These are phyloP conservation scores for Xylariaceae sp. DNA, from an alignment of 2,329 filamentous ascomycete species.

Conservation along the genomic window DNA sequence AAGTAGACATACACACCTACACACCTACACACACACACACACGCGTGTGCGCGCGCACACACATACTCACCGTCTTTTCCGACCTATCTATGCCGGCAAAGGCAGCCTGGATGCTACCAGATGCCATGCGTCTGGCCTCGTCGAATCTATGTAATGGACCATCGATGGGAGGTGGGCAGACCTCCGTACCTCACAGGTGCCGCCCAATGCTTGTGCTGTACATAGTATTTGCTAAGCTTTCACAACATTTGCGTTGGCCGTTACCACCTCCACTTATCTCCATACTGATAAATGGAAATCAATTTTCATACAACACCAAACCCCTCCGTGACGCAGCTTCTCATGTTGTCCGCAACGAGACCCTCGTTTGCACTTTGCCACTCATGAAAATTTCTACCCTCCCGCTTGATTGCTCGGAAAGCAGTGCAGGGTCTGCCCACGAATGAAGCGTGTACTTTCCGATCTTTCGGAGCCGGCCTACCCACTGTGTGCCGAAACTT, in stretches of 20 bases:
- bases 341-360: not conserved
- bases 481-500: slow-evolving; percentile 16
- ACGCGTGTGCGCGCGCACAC: slow-evolving; percentile 2
- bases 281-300: not conserved
- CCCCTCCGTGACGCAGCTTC: slow-evolving; percentile 1
- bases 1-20: not conserved
- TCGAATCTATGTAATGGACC: not conserved
- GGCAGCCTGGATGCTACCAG: slow-evolving; percentile 12
- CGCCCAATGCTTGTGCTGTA: not conserved
- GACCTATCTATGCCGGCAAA: slow-evolving; percentile 12
- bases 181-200: not conserved
- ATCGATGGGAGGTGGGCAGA: too few relatives aligned
- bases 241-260: not conserved
- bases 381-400: not conserved
- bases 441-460: slow-evolving; percentile 17
- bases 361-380: not conserved
- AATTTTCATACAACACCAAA: not conserved
- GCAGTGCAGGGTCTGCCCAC: not conserved
- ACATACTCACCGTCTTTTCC: slow-evolving; percentile 17
- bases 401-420: slow-evolving; percentile 14
- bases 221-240: not conserved
- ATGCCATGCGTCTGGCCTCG: slow-evolving; percentile 11
- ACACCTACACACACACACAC: too few relatives aligned
- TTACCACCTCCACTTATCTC: not conserved
- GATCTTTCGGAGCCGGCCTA: slow-evolving; percentile 18